phyloP scores from a whole-genome alignment of 2,329 filamentous ascomycete genomes.

The Alternaria infectoria region DNA sequence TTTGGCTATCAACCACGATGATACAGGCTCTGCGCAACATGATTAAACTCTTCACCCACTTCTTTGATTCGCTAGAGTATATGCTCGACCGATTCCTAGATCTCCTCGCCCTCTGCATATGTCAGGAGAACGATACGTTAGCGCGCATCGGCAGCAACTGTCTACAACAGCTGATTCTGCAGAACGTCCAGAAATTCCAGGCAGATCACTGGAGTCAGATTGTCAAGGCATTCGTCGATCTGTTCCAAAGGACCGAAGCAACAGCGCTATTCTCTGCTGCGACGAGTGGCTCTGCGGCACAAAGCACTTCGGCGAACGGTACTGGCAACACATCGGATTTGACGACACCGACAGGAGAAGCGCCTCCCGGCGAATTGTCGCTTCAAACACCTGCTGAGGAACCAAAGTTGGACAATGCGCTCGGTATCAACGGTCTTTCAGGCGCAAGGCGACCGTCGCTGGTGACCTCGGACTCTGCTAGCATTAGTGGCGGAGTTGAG shows the following conservation, averaged over 20 bases:
- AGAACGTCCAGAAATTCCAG: slow-evolving; percentile 93
- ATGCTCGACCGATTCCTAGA: slow-evolving; percentile 99
- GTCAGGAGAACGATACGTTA: slow-evolving; percentile 98
- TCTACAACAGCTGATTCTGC: slow-evolving; percentile 91
- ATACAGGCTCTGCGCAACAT: slow-evolving; percentile 98
- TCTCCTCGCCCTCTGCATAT: slow-evolving; percentile 92
- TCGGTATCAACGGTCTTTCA: slow-evolving; percentile 53
- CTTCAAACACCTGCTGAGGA: slow-evolving; percentile 42
- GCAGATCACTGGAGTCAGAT: slow-evolving; percentile 91
- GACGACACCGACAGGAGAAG: slow-evolving; percentile 52
- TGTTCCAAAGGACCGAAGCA: slow-evolving; percentile 93
- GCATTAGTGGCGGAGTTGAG: slow-evolving; percentile 20
- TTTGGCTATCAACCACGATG: slow-evolving; percentile 99
- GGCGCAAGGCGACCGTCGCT: slow-evolving; percentile 37
- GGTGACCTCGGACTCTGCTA: slow-evolving; percentile 37
- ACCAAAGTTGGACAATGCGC: slow-evolving; percentile 46
- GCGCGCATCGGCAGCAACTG: slow-evolving; percentile 98
- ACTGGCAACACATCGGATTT: slow-evolving; percentile 41
- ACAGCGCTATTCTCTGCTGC: slow-evolving; percentile 93
- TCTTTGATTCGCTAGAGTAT: slow-evolving; percentile 93
- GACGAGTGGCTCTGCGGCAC: slow-evolving; percentile 53
- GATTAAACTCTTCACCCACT: slow-evolving; percentile 98
- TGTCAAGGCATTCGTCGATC: slow-evolving; percentile 91
- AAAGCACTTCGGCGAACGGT: slow-evolving; percentile 59
- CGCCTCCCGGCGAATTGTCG: slow-evolving; percentile 41